These are phyloP conservation scores for Puya raimondii DNA, from an alignment of 176 grass and related monocot genomes.

Conservation along the genomic window DNA sequence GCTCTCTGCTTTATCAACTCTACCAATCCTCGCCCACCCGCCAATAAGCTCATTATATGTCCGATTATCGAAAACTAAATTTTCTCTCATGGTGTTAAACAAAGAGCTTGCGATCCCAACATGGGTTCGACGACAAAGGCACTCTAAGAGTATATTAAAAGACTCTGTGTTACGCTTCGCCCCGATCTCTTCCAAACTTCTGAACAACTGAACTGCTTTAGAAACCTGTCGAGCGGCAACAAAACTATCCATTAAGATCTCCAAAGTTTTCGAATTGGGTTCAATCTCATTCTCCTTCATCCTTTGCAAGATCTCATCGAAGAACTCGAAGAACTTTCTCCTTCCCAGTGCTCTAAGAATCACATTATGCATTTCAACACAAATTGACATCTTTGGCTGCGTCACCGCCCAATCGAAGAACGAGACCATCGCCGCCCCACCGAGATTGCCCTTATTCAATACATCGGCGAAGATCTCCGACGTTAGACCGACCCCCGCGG, in stretches of 20 bases:
- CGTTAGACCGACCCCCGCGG: conserved; percentile 35
- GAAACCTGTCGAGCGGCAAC: conserved; percentile 50
- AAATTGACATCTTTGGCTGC: conserved; percentile 25
- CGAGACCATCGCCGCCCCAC: conserved; percentile 37
- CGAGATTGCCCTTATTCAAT: conserved; percentile 38
- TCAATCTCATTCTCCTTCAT: conserved; percentile 33
- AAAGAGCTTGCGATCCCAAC: conserved; percentile 42
- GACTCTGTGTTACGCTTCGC: conserved; percentile 26
- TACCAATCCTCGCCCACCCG: conserved; percentile 72
- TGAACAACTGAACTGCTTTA: conserved; percentile 46
- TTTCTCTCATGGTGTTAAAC: conserved; percentile 27
- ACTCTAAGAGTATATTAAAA: conserved; percentile 42
- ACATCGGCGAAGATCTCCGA: conserved; percentile 43
- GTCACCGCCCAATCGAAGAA: conserved; percentile 62
- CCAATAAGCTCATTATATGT: conserved; percentile 61
- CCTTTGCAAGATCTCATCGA: conserved; percentile 30
- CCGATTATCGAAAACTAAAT: conserved; percentile 28
- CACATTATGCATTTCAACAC: conserved; percentile 42
- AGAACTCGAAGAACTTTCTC: conserved; percentile 57
- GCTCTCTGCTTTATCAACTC: conserved; percentile 47
- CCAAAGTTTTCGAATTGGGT: conserved; percentile 42
- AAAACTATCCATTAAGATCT: conserved; percentile 58
- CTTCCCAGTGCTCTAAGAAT: conserved; percentile 63
- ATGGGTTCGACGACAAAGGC: conserved; percentile 58
- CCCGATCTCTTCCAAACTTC: conserved; percentile 43